Evolutionary conservation across 2,329 filamentous ascomycete genomes (phyloP).

Genomic region (Fusarium tricinctum): DNA sequence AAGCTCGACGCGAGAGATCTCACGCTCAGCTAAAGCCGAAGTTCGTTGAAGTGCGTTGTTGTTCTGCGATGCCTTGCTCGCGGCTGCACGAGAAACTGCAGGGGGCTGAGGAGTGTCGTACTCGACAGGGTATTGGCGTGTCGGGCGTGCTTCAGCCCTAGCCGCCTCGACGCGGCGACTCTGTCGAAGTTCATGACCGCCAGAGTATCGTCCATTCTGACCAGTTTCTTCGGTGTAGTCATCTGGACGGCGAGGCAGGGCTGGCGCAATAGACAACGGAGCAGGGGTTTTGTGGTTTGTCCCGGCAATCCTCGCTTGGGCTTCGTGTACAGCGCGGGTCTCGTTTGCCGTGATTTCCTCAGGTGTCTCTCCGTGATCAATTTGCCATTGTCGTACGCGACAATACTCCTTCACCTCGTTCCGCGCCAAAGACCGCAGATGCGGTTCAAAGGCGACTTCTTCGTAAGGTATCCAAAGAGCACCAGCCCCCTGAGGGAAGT

Average conservation of each 20-base stretch:
- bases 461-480: conserved; percentile 74
- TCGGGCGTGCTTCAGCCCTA: conserved; percentile 42
- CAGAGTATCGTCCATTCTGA: conserved; percentile 40
- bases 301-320: conserved; percentile 60
- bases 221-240: conserved; percentile 36
- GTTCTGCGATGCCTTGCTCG: conserved; percentile 43
- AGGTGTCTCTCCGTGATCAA: conserved; percentile 66
- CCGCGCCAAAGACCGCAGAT: conserved; percentile 65
- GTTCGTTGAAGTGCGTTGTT: conserved; percentile 61
- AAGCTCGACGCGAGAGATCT: conserved; percentile 66
- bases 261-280: conserved; percentile 46
- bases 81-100: conserved; percentile 32
- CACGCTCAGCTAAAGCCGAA: conserved; percentile 64
- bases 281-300: conserved; percentile 48
- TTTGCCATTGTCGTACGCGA: conserved; percentile 70
- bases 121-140: conserved; percentile 48
- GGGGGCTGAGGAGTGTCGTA: conserved; percentile 41
- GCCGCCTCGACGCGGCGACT: conserved; percentile 58
- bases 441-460: conserved; percentile 70
- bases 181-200: conserved; percentile 60
- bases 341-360: conserved; percentile 66
- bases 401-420: conserved; percentile 75
- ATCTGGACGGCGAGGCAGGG: conserved; percentile 41
- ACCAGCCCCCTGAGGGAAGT: conserved; percentile 72
- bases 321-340: conserved; percentile 65